Percentiles rank a stretch among this genome's conserved stretches.
Conservation (phyloP, 306 rosid species). For the Castanopsis chinensis region DNA sequence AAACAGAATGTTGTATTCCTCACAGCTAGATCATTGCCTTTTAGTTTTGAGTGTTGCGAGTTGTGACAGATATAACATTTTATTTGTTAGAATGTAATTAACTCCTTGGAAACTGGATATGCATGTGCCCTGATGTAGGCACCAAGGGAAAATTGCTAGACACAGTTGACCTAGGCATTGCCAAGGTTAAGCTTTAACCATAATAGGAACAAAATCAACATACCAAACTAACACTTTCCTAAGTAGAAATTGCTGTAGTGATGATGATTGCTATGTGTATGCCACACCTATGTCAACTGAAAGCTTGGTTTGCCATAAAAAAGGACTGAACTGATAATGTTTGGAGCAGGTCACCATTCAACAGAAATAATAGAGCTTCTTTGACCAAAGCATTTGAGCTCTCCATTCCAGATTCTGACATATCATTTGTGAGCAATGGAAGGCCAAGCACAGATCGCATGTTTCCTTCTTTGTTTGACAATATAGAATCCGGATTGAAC, state of each 20-base stretch:
- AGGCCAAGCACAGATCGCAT: constrained; percentile 53
- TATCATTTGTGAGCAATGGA: constrained; percentile 70
- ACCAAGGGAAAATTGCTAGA: no score
- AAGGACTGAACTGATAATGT: constrained; percentile 23
- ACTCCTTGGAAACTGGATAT: no score
- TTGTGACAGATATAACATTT: no score
- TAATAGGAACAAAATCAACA: neutral
- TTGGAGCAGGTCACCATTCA: constrained; percentile 69
- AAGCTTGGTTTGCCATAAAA: neutral
- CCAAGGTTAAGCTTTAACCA: neutral
- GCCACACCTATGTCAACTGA: neutral
- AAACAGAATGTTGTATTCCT: no score
- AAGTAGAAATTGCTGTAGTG: neutral
- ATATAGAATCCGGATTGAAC: constrained; percentile 29
- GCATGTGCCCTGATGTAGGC: neutral
- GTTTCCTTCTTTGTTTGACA: constrained; percentile 42
- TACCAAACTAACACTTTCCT: neutral
- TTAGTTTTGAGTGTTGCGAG: no score
- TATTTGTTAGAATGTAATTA: no score
- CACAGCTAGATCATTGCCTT: no score
- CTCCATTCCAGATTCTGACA: constrained; percentile 47
- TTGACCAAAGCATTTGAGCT: constrained; percentile 40
- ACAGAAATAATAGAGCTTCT: constrained; percentile 34
- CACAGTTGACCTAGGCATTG: neutral
- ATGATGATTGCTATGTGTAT: neutral